Evolutionary conservation across 2,329 filamentous ascomycete species (phyloP).

Genomic region (Arthrocladium fulminans): DNA sequence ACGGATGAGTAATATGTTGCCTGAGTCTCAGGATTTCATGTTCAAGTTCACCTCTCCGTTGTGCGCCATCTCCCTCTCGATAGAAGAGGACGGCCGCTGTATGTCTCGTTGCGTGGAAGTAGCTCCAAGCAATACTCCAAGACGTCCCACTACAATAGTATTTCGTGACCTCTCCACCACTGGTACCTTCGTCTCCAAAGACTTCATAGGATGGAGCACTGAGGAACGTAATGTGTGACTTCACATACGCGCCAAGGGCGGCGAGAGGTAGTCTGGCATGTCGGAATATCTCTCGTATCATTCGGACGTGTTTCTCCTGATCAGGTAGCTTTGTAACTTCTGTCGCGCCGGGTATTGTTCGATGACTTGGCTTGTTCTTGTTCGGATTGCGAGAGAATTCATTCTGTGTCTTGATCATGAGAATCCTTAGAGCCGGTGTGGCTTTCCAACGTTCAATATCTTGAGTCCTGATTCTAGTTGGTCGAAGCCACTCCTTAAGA

Average conservation of each 20-base stretch:
- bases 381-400: slow-evolving; percentile 11
- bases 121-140: slow-evolving; percentile 16
- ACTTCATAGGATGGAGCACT: slow-evolving; percentile 11
- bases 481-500: slow-evolving; percentile 7
- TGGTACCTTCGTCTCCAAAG: slow-evolving; percentile 1
- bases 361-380: slow-evolving; percentile 7
- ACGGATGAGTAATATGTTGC: slow-evolving; percentile 16
- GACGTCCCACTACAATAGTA: slow-evolving; percentile 17
- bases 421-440: slow-evolving; percentile 12
- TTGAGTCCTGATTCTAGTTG: slow-evolving; percentile 4
- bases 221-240: slow-evolving; percentile 15
- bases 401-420: slow-evolving; percentile 18
- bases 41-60: slow-evolving; percentile 14
- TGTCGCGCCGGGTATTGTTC: background rate
- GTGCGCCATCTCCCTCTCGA: slow-evolving; percentile 17
- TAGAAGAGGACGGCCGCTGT: slow-evolving; percentile 17
- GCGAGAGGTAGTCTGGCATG: slow-evolving; percentile 13
- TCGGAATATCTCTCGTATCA: slow-evolving; percentile 14
- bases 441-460: slow-evolving; percentile 11
- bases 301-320: slow-evolving; percentile 9
- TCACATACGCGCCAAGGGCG: slow-evolving; percentile 16
- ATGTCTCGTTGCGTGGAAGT: slow-evolving; percentile 11
- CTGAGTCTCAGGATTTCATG: slow-evolving; percentile 15
- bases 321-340: slow-evolving; percentile 5
- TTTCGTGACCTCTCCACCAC: slow-evolving; percentile 7